Base-by-base conservation (phyloP, 2,329 filamentous ascomycete genomes). In the Sphaerulina populicola region DNA sequence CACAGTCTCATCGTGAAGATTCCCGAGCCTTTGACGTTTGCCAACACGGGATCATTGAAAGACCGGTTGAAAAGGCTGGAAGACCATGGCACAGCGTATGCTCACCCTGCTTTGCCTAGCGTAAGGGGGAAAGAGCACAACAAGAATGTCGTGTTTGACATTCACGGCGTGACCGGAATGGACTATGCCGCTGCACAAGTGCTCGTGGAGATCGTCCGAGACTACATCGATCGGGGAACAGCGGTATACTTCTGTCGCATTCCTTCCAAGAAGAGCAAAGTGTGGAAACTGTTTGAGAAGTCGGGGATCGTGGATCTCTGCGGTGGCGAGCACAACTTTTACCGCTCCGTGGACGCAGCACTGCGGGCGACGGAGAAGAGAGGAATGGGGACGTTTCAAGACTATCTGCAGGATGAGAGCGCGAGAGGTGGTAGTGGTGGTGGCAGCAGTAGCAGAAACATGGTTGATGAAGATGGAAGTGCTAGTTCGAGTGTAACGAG, bases 1-100 rank as follows among this genome's bases (percentile, higher is more conserved):
- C 88, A 91, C 12, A 94, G 87, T 54, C 74, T 98, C 8, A 95
- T 98, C 54, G 88, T 97, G 62, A 97, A 97, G 74, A 97, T 98
- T 49, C 91, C 93, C 0, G 93, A 98, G 66, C 93, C 93, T 0
- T 74, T 98, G 45, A 97, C 91, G 0, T 98, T 98, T 67, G 91
- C 91, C 64, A 98, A 98, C 67, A 97, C 93, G 0, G 93, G 65
- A 15, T 87, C 93, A 60, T 74, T 98, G 40, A 94, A 94, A 69
- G 85, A 83, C 47, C 79, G 93, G 3, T 76, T 98, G 9, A 78
- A 86, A 5, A 76, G 93, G 6, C 76, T 98, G 1, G 93, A 97
- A 69, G 78, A 89, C 18, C 95, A 97, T 64, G 93, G 93, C n/a
- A 91, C 88, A 0, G 83, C 76, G 41, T 75, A 79, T 47, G 88